Percentiles rank a stretch among this genome's conserved stretches.
Evolutionary conservation across 345 rosid species (phyloP).

Genomic region (Excoecaria cochinchinensis): DNA sequence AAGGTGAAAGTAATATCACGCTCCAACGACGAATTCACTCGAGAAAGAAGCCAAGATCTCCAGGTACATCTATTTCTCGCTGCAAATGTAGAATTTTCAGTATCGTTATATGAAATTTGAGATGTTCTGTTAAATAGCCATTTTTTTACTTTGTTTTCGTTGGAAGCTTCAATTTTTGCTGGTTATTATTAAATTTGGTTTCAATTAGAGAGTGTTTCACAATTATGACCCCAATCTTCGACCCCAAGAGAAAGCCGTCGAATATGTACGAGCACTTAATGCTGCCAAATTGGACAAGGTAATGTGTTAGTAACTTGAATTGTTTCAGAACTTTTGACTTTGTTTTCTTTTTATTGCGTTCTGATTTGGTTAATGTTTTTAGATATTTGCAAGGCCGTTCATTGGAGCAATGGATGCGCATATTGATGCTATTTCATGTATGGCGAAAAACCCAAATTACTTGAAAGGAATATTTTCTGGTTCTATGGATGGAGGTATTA

Average conservation of each 20-base stretch:
- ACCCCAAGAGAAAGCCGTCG: conserved; percentile 79
- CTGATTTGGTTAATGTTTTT: conserved; percentile 6
- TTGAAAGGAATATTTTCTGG: conserved; percentile 87
- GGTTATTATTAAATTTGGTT: background rate
- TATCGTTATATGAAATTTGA: background rate
- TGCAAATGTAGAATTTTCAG: background rate
- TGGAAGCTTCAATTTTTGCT: background rate
- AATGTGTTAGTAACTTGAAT: background rate
- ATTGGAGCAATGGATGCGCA: conserved; percentile 97
- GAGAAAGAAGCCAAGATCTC: conserved; percentile 94
- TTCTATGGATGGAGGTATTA: conserved; percentile 92
- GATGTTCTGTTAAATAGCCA: background rate
- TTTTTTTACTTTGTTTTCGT: background rate
- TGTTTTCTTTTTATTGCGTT: background rate
- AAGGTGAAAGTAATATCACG: conserved; percentile 85
- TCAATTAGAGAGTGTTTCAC: conserved; percentile 70
- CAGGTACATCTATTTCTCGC: conserved; percentile 45
- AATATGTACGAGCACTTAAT: conserved; percentile 79
- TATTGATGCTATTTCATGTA: conserved; percentile 74
- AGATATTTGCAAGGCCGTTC: conserved; percentile 94
- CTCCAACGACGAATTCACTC: conserved; percentile 82
- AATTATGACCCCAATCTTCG: conserved; percentile 83
- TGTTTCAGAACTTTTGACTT: background rate
- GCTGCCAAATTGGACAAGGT: conserved; percentile 98
- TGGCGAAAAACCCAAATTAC: conserved; percentile 93